A percentile compares a stretch with the other conserved stretches of the same genome.
Evolutionary conservation across 2,329 filamentous ascomycete species (phyloP).

Genomic region (Pseudogymnoascus sp.): DNA sequence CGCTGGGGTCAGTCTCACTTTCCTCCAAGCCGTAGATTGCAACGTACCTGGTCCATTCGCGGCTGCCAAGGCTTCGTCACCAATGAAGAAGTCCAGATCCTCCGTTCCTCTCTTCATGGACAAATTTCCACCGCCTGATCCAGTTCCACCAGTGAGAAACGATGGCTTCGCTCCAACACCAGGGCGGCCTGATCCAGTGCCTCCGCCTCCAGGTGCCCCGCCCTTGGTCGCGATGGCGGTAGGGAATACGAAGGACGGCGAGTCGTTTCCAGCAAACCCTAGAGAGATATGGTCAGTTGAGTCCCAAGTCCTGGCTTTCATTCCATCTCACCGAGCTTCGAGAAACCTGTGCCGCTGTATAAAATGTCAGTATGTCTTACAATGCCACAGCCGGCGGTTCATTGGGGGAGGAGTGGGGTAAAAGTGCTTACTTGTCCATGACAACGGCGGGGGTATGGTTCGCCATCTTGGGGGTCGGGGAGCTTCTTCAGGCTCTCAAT

Average conservation of each 20-base stretch:
- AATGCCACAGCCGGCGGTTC: neutral
- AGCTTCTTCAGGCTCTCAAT: neutral
- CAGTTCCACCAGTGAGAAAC: constrained; percentile 85
- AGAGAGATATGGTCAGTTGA: constrained; percentile 10
- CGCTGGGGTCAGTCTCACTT: constrained; percentile 16
- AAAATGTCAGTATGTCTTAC: constrained; percentile 23
- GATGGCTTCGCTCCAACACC: constrained; percentile 91
- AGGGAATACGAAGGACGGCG: constrained; percentile 97
- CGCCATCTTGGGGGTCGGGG: constrained; percentile 58
- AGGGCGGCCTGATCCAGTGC: constrained; percentile 79
- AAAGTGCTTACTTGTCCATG: constrained; percentile 96
- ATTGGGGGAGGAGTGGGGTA: constrained; percentile 24
- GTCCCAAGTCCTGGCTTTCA: neutral
- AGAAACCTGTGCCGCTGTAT: constrained; percentile 93
- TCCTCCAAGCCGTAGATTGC: neutral
- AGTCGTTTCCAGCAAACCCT: constrained; percentile 99
- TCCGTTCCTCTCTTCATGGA: constrained; percentile 92
- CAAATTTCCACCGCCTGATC: constrained; percentile 64
- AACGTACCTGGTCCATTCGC: constrained; percentile 66
- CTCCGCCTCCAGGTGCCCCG: constrained; percentile 58
- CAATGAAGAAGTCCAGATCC: constrained; percentile 97
- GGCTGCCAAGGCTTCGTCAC: constrained; percentile 85
- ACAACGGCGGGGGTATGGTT: constrained; percentile 99
- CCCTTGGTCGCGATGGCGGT: constrained; percentile 97
- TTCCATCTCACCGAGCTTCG: constrained; percentile 75